Evolutionary conservation across 2,329 filamentous ascomycete species (phyloP).

Genomic region (Rutstroemia sp.): DNA sequence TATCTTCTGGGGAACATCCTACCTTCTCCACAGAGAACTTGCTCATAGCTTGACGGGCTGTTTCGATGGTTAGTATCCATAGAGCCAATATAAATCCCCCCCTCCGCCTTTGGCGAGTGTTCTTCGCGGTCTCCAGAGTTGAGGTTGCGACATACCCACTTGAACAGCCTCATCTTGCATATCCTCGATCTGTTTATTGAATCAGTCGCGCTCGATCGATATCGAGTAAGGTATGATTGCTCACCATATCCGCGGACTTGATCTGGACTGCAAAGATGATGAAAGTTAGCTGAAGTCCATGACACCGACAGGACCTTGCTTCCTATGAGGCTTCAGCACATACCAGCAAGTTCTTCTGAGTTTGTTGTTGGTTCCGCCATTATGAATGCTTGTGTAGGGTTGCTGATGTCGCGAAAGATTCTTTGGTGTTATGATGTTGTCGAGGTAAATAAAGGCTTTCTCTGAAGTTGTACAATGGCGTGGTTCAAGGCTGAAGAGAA

Average conservation of each 20-base stretch:
- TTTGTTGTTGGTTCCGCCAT: constrained; percentile 26
- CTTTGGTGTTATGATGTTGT: not conserved
- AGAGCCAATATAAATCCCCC: not conserved
- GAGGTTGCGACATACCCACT: constrained; percentile 62
- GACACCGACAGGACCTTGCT: not conserved
- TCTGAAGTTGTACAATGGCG: constrained; percentile 3
- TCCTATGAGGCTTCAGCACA: not conserved
- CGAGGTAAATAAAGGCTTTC: not conserved
- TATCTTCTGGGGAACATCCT: constrained; percentile 13
- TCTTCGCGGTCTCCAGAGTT: too few relatives aligned
- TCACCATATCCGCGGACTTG: constrained; percentile 98
- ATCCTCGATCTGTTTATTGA: constrained; percentile 69
- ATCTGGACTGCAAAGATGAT: constrained; percentile 62
- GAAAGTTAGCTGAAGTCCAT: constrained; percentile 11
- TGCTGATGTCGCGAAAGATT: not conserved
- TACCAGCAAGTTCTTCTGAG: constrained; percentile 13
- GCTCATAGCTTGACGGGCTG: constrained; percentile 65
- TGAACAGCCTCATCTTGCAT: constrained; percentile 96
- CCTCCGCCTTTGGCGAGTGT: too few relatives aligned
- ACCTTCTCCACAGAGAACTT: constrained; percentile 69
- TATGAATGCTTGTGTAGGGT: constrained; percentile 22
- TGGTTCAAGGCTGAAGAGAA: not conserved
- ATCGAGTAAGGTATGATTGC: constrained; percentile 16
- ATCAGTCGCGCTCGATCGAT: constrained; percentile 14
- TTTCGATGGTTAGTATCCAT: constrained; percentile 23